Base-by-base conservation (phyloP, 441 rosid species). In the Raphanus hybrid region DNA sequence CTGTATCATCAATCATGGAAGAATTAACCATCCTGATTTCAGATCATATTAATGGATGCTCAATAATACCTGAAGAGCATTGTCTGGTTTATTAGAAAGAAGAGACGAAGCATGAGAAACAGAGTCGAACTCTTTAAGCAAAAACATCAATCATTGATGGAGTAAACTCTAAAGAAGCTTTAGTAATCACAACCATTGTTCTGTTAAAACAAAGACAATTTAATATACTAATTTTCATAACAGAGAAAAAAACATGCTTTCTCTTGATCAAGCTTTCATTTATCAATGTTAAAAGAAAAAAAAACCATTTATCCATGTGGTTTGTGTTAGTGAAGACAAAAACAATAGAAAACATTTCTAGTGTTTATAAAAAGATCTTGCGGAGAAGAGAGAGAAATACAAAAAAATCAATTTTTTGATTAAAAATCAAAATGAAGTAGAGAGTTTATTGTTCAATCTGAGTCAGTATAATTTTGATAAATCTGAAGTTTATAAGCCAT, bases 71-170 rank as follows among this genome's bases (percentile, higher is more conserved):
- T 87, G 96, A 80, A 95, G 92, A 73, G 98, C 92, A 26, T 82
- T 87, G 48, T 87, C 92, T 29, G 91, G 86, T 73, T 91, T 92
- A 80, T 74, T 84, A 18, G 93, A 95, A 20, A 95, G 91, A 77
- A 80, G 90, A 75, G 95, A 93, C 39, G 91, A 84, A 12, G 87
- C 79, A 16, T 86, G 87, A n/a, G 91, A 80, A 23, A 92, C 67
- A 9, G 98, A 93, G 41, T 95, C 97, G 75, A 93, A 93, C 37
- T 97, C 98, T 85, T 87, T 85, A 23, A 89, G 84, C 81, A 93
- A 71, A 83, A 96, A 91, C 89, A 84, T 55, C 0, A 85, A 72
- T 93, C 98, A 20, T 89, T 92, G 55, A 48, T 5, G 55, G 18
- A 48, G 55, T 48, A 48, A 15, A n/a, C 18, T 48, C 7, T 48